Conservation (phyloP, 371 early-diverging fungal species). For the Smittium mucronatum region DNA sequence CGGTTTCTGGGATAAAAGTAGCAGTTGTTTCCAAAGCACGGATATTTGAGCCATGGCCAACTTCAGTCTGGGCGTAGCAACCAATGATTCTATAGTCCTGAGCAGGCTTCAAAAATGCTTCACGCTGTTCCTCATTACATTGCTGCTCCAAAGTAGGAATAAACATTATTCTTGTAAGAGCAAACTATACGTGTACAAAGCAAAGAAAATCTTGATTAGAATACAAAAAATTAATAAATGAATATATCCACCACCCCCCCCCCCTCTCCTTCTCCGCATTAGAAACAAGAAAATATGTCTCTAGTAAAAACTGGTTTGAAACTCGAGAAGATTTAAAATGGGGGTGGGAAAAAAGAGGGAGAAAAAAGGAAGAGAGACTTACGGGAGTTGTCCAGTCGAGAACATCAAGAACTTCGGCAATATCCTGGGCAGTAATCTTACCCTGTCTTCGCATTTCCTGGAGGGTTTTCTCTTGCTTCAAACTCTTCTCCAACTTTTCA, state of each 20-base stretch:
- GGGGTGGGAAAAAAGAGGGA: no score
- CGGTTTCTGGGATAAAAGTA: conserved; percentile 60
- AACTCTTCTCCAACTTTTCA: conserved; percentile 30
- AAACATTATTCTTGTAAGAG: conserved; percentile 55
- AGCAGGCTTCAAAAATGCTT: conserved; percentile 57
- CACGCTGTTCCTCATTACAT: conserved; percentile 63
- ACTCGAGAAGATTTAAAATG: no score
- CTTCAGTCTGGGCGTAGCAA: conserved; percentile 74
- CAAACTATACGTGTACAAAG: background rate
- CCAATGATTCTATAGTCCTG: conserved; percentile 63
- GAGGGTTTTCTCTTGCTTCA: conserved; percentile 22
- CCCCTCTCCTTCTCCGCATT: no score
- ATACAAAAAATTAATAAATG: no score
- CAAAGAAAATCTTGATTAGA: no score
- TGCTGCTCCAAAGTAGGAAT: conserved; percentile 63
- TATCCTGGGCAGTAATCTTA: background rate
- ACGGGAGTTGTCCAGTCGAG: background rate
- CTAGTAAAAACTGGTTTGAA: no score
- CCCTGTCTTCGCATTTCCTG: conserved; percentile 14
- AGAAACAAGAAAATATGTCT: no score
- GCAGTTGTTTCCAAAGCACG: conserved; percentile 81
- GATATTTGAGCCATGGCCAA: conserved; percentile 70
- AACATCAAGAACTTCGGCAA: background rate
- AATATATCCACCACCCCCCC: no score
- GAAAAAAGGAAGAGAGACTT: no score